A percentile compares a stretch with the other conserved stretches of the same genome.
Evolutionary conservation across 2,329 filamentous ascomycete genomes (phyloP).

Genomic region (Mycogone perniciosa): DNA sequence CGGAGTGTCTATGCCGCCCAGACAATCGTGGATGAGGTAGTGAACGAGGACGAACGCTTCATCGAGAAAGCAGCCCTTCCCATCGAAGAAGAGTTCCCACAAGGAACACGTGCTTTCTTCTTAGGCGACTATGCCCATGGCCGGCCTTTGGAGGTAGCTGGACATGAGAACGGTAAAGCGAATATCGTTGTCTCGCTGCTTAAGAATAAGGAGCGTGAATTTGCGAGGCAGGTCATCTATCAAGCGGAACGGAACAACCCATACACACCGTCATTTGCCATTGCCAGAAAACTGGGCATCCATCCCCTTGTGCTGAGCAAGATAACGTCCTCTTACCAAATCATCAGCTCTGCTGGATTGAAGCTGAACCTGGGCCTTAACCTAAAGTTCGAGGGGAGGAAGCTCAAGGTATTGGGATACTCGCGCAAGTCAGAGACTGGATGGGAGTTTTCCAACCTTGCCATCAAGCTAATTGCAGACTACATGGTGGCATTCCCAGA

Average conservation of each 20-base stretch:
- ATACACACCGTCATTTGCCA: constrained; percentile 83
- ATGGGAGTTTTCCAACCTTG: constrained; percentile 91
- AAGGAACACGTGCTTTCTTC: constrained; percentile 81
- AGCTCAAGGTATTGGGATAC: constrained; percentile 92
- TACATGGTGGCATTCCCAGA: constrained; percentile 96
- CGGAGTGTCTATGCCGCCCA: constrained; percentile 90
- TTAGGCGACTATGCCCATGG: constrained; percentile 91
- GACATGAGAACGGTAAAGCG: constrained; percentile 67
- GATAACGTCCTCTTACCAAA: constrained; percentile 88
- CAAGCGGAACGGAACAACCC: constrained; percentile 63
- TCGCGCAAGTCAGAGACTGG: constrained; percentile 79
- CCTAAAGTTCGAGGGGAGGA: constrained; percentile 92
- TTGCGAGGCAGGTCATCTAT: constrained; percentile 66
- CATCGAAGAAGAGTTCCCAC: constrained; percentile 85
- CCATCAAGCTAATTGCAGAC: constrained; percentile 70
- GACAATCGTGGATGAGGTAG: constrained; percentile 79
- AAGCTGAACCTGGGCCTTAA: constrained; percentile 90
- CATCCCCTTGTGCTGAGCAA: constrained; percentile 89
- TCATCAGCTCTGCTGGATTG: constrained; percentile 68
- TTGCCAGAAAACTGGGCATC: constrained; percentile 73
- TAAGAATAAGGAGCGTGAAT: constrained; percentile 70
- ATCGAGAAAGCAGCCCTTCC: constrained; percentile 82
- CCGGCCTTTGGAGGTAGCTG: constrained; percentile 74
- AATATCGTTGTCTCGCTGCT: constrained; percentile 71
- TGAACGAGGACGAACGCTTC: constrained; percentile 89